Conservation (phyloP, 257 asterid species). For the Eucommia ulmoides region DNA sequence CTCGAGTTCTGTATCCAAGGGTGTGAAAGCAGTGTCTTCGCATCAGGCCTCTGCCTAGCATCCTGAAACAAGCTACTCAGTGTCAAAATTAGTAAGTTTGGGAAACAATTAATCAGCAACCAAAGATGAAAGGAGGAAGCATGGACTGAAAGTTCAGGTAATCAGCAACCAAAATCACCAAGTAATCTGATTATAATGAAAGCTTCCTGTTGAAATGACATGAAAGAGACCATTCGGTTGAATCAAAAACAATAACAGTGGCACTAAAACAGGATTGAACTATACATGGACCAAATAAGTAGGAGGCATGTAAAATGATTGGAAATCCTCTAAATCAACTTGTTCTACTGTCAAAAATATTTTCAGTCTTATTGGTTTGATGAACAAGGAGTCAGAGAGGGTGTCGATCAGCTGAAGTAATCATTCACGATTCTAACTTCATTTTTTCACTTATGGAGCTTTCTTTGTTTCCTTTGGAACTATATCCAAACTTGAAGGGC, state of each 20-base stretch:
- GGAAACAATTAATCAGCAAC: not conserved
- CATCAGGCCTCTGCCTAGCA: constrained; percentile 99
- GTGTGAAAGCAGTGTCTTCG: constrained; percentile 88
- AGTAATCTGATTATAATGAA: no score
- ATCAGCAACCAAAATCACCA: not conserved
- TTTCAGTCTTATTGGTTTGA: not conserved
- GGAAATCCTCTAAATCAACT: no score
- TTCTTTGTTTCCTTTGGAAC: not conserved
- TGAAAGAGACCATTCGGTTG: not conserved
- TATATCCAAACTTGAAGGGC: not conserved
- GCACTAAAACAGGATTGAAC: not conserved
- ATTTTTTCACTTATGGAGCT: not conserved
- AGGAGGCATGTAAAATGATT: not conserved
- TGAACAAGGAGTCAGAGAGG: not conserved
- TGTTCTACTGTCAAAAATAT: no score
- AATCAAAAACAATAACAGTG: no score
- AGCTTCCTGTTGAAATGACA: not conserved
- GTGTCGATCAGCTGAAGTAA: not conserved
- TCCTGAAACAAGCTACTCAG: constrained; percentile 50
- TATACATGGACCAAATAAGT: not conserved
- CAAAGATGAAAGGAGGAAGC: not conserved
- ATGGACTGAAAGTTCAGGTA: not conserved
- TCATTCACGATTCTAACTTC: not conserved
- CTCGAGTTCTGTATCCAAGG: constrained; percentile 98
- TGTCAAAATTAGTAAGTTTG: constrained; percentile 9